Evolutionary conservation across 2,329 filamentous ascomycete species (phyloP), one percentile per base, ranked within the genome.

Genomic region (Rutstroemia sp.): DNA sequence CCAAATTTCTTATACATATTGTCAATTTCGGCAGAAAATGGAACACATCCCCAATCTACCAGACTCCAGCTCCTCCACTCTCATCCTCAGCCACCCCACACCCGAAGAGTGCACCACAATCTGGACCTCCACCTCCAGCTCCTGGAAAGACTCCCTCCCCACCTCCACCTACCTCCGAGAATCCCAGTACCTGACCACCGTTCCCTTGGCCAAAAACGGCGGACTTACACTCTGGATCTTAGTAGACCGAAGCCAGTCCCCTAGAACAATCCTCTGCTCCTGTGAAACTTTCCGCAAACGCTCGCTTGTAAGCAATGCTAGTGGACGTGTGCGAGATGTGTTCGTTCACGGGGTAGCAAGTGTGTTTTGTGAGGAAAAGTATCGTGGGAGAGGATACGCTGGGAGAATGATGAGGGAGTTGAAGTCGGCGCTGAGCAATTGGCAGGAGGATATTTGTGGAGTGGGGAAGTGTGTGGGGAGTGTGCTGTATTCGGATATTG

Each of bases 401-500:
- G 79, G 78, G 55, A 77, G 85, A 51, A 90, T 92, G 84, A 80
- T 91, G 70, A 69, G 71, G 45, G 82, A 90, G 63, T 68, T 94
- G 37, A 81, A 78, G 14, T 71, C 73, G 56, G 73, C 71, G 58
- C 65, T 83, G 48, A 72, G 75, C 56, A 76, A 70, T 1, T 78
- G 78, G 72, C 75, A 81, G 61, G 70, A 72, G 58, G 73, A 30
- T 30, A 10, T 30, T 9, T 8, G 17, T 7, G 71, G 42, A 25
- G 38, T 2, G 67, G 39, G 75, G 69, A 53, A 23, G 10, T 61
- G 54, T 45, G 57, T 71, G 2, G 62, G 82, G 5, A 92, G 91
- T 71, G 79, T 94, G 7, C 76, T 96, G 10, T 96, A 84, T 71
- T 95, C 89, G 16, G 89, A 94, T 67, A 90, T 94, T 62, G 89